Evolutionary conservation across 176 grass and related monocot genomes (phyloP), one percentile per base, ranked within the genome.

Genomic region (Cocos nucifera): DNA sequence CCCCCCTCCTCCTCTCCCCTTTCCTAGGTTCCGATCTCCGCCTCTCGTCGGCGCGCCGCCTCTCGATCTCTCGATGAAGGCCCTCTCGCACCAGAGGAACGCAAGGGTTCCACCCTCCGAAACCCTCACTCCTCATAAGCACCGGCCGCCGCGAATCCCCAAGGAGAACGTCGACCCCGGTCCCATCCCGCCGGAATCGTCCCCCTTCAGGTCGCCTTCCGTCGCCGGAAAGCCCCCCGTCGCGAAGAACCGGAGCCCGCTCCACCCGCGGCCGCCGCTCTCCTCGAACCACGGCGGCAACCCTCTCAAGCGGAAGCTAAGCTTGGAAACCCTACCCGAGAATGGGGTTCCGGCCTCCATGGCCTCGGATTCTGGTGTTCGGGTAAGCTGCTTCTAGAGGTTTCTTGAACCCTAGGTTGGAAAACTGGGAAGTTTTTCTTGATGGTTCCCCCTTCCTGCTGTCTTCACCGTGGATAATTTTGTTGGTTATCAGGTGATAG

Each of bases 251-350:
- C 79, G 82, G 15, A 75, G 87, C 72, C 75, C 80, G 17, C 79
- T 80, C 2, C 72, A 52, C 6, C 61, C 72, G 19, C 53, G 54
- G 18, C 87, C 79, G 59, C 72, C 78, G 0, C 78, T 73, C 8
- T 68, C 82, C 0, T 59, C 79, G 3, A 44, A 44, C 35, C 35
- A 44, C 9, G 35, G 35, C 35, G 22, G 61, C 9, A 89, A 89
- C 51, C 86, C 81, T 0, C 86, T 89, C 24, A 90, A 90, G 79
- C 50, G 82, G 51, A 90, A 90, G 79, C 82, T 86, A 18, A 73
- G 56, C 59, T 56, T 63, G 70, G 70, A 73, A 63, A 63, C 27
- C 27, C 70, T 44, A 4, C 19, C 26, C 26, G 70, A 61, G 23
- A 61, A 49, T 73, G 75, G 59, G 27, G 50, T 55, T 27, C 74